Conservation (phyloP, 2,329 filamentous ascomycete species). For the Ceratocystis huliohia region DNA sequence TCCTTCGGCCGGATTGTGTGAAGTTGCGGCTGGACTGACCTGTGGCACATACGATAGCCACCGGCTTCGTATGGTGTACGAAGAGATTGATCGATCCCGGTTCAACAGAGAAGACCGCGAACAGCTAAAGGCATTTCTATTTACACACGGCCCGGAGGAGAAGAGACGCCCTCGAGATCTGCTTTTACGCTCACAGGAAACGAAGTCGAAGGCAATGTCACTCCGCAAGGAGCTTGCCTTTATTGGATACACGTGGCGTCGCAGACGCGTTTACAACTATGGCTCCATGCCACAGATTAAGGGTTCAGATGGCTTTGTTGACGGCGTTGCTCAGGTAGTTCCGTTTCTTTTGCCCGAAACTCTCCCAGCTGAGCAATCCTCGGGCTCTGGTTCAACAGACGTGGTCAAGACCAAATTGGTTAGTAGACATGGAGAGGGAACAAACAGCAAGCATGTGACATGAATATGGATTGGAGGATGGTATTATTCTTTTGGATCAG, state of each 20-base stretch:
- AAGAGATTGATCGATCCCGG: constrained; percentile 33
- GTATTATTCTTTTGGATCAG: not conserved
- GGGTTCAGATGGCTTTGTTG: not conserved
- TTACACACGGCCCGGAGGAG: constrained; percentile 47
- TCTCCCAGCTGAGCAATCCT: not conserved
- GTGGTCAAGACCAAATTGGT: not conserved
- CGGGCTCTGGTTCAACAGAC: not conserved
- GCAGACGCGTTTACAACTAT: constrained; percentile 21
- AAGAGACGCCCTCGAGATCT: constrained; percentile 74
- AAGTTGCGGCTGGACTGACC: constrained; percentile 35
- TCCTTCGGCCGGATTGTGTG: constrained; percentile 28
- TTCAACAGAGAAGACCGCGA: constrained; percentile 31
- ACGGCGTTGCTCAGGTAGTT: constrained; percentile 9
- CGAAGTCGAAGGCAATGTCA: constrained; percentile 57
- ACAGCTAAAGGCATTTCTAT: constrained; percentile 39
- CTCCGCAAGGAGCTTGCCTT: constrained; percentile 75
- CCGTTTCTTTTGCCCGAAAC: not conserved
- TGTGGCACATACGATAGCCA: constrained; percentile 37
- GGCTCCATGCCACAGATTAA: constrained; percentile 14
- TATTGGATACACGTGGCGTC: constrained; percentile 73
- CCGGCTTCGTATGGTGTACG: constrained; percentile 38
- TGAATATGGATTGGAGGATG: not conserved
- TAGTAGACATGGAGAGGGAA: not conserved
- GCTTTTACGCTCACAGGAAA: constrained; percentile 58
- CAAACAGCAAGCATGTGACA: not conserved